phyloP scores from a whole-genome alignment of 2,329 filamentous ascomycete genomes.

The Cephalotrichum gorgonifer region DNA sequence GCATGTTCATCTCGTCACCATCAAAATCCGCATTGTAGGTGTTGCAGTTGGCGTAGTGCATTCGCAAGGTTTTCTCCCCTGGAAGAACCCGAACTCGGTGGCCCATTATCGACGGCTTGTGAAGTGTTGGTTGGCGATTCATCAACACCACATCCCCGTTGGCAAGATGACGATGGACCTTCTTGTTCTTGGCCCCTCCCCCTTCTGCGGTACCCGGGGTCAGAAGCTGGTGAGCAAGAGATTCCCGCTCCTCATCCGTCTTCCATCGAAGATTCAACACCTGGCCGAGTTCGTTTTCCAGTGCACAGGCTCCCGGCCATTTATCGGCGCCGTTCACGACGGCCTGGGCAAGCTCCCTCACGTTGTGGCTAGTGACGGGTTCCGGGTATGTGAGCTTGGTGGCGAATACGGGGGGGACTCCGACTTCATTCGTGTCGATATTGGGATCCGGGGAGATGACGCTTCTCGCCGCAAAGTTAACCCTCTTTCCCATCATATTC shows the following conservation, averaged over 20 bases:
- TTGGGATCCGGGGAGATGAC: slow-evolving; percentile 98
- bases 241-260: slow-evolving; percentile 75
- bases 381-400: slow-evolving; percentile 94
- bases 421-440: slow-evolving; percentile 98
- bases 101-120: slow-evolving; percentile 99
- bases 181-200: slow-evolving; percentile 78
- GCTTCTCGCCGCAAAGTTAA: slow-evolving; percentile 94
- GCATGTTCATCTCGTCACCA: slow-evolving; percentile 99
- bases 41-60: slow-evolving; percentile 99
- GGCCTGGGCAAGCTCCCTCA: slow-evolving; percentile 87
- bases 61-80: slow-evolving; percentile 93
- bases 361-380: slow-evolving; percentile 94
- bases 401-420: slow-evolving; percentile 95
- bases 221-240: slow-evolving; percentile 85
- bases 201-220: slow-evolving; percentile 68
- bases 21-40: slow-evolving; percentile 99
- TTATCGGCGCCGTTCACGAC: slow-evolving; percentile 90
- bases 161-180: slow-evolving; percentile 89
- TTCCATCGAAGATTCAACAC: slow-evolving; percentile 82
- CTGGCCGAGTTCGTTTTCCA: slow-evolving; percentile 92
- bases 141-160: slow-evolving; percentile 97
- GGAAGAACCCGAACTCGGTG: slow-evolving; percentile 86
- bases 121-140: slow-evolving; percentile 95
- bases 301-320: slow-evolving; percentile 88
- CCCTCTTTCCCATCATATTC: slow-evolving; percentile 99